Percentiles rank a stretch among this genome's conserved stretches.
Evolutionary conservation across 2,329 filamentous ascomycete species (phyloP).

Genomic region (Penicillium sp.): DNA sequence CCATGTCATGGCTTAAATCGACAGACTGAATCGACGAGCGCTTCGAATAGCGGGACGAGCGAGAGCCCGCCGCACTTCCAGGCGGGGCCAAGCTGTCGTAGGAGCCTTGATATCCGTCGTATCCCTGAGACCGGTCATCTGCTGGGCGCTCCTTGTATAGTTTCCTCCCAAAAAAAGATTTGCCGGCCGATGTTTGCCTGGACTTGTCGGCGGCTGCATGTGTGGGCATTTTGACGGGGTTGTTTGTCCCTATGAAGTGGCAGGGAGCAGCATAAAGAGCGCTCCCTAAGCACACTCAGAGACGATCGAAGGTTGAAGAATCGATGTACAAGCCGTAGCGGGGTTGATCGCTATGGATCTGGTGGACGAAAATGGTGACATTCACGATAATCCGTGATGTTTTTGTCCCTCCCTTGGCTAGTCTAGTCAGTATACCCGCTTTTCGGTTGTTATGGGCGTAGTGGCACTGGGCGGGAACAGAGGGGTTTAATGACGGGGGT

Average conservation of each 20-base stretch:
- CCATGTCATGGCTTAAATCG: slow-evolving; percentile 67
- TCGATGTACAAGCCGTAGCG: slow-evolving; percentile 10
- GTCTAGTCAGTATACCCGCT: slow-evolving; percentile 27
- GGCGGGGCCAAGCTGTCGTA: slow-evolving; percentile 63
- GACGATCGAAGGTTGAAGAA: neutral
- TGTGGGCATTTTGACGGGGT: slow-evolving; percentile 53
- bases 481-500: neutral
- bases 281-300: slow-evolving; percentile 17
- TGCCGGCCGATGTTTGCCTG: slow-evolving; percentile 78
- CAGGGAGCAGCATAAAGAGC: slow-evolving; percentile 41
- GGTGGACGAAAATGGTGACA: slow-evolving; percentile 19
- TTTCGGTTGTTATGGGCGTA: slow-evolving; percentile 16
- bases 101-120: slow-evolving; percentile 63
- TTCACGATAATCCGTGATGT: slow-evolving; percentile 22
- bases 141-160: slow-evolving; percentile 74
- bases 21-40: slow-evolving; percentile 73
- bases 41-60: slow-evolving; percentile 73
- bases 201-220: slow-evolving; percentile 73
- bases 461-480: neutral
- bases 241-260: slow-evolving; percentile 34
- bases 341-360: slow-evolving; percentile 23
- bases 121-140: slow-evolving; percentile 64
- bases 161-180: slow-evolving; percentile 85
- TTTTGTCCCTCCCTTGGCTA: slow-evolving; percentile 29
- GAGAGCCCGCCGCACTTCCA: slow-evolving; percentile 65